A percentile compares a stretch with the other conserved stretches of the same genome.
Conservation (phyloP, 352 stramenopile species). For the Phytopythium montanum region DNA sequence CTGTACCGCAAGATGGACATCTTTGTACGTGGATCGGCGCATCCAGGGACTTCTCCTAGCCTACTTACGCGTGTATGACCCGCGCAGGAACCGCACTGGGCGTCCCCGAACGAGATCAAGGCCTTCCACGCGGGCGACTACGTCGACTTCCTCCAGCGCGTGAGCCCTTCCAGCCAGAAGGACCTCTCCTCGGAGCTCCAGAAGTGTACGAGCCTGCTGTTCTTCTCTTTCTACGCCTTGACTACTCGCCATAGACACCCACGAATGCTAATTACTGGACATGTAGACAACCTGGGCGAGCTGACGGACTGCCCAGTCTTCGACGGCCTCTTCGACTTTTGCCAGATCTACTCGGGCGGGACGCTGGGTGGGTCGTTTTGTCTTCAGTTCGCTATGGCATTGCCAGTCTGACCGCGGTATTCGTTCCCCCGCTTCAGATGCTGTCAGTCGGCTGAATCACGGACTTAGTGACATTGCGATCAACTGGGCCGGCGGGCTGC, state of each 20-base stretch:
- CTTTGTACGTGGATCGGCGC: conserved; percentile 61
- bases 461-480: conserved; percentile 95
- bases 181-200: conserved; percentile 37
- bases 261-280: neutral
- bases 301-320: conserved; percentile 98
- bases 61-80: too few species aligned
- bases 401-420: neutral
- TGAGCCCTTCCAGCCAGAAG: conserved; percentile 91
- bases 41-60: too few species aligned
- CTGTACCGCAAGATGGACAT: conserved; percentile 98
- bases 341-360: conserved; percentile 95
- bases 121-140: conserved; percentile 96
- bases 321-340: conserved; percentile 99
- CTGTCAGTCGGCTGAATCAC: conserved; percentile 96
- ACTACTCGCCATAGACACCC: neutral
- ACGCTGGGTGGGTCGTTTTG: conserved; percentile 67
- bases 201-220: conserved; percentile 1
- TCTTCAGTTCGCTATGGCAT: neutral
- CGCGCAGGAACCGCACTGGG: conserved; percentile 55
- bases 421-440: conserved; percentile 60
- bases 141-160: conserved; percentile 93
- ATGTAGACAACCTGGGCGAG: conserved; percentile 91
- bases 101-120: conserved; percentile 87
- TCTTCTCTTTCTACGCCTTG: neutral
- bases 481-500: conserved; percentile 97